These are phyloP conservation scores for Aspergillus olivimuriae DNA, from an alignment of 495 filamentous ascomycete species.

Conservation along the genomic window DNA sequence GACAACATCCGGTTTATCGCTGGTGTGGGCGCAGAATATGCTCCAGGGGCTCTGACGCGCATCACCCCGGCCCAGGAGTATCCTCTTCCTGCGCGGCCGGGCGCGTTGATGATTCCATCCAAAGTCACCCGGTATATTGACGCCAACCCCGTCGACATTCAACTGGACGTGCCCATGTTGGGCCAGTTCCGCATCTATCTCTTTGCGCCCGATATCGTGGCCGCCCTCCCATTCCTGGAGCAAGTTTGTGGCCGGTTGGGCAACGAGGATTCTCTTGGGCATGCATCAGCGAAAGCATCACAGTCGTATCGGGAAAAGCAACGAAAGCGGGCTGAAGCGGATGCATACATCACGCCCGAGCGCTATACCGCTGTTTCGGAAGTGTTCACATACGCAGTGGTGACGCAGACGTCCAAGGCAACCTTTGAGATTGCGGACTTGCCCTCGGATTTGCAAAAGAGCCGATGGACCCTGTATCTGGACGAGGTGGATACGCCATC, in stretches of 20 bases:
- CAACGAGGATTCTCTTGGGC: conserved; percentile 38
- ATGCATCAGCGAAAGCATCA: conserved; percentile 39
- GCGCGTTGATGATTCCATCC: conserved; percentile 54
- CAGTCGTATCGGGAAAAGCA: conserved; percentile 48
- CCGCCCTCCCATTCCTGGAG: conserved; percentile 47
- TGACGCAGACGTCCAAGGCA: conserved; percentile 48
- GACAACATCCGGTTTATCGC: conserved; percentile 63
- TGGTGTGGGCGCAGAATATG: conserved; percentile 59
- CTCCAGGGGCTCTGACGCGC: conserved; percentile 50
- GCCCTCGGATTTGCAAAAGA: conserved; percentile 47
- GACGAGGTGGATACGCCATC: conserved; percentile 50
- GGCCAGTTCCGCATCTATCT: conserved; percentile 66
- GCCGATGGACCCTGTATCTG: conserved; percentile 64
- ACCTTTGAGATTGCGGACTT: conserved; percentile 58
- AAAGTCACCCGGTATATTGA: conserved; percentile 63
- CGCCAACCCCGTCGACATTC: conserved; percentile 63
- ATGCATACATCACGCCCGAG: conserved; percentile 53
- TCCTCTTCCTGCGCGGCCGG: conserved; percentile 32
- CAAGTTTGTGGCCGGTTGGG: conserved; percentile 42
- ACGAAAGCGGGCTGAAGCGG: conserved; percentile 39
- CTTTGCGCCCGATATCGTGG: conserved; percentile 49
- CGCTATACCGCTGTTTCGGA: conserved; percentile 56
- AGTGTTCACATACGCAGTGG: conserved; percentile 52
- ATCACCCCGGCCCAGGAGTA: conserved; percentile 10
- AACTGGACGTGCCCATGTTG: conserved; percentile 64